Evolutionary conservation across 129 eudicot species (phyloP).

Genomic region (Tagetes erecta): DNA sequence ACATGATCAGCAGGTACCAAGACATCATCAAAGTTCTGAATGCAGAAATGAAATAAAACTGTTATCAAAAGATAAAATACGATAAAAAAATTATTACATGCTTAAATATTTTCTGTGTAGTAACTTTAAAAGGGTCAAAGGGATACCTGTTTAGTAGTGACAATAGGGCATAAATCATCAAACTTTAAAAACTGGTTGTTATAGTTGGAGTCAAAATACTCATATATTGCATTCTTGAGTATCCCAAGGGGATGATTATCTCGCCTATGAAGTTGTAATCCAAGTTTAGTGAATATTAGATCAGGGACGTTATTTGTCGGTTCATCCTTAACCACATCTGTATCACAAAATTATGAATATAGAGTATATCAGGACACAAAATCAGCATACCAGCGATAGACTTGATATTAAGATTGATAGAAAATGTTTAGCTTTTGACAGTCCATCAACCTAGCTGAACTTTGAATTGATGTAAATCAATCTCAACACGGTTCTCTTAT

Average conservation of each 20-base stretch:
- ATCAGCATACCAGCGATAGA: conserved; percentile 4
- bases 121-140: neutral
- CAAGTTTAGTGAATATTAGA: conserved; percentile 80
- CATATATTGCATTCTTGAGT: conserved; percentile 83
- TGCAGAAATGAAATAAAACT: neutral
- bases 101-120: neutral
- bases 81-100: neutral
- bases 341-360: conserved; percentile 19
- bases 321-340: conserved; percentile 90
- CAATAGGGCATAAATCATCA: conserved; percentile 90
- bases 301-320: conserved; percentile 96
- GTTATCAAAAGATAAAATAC: conserved; percentile 10
- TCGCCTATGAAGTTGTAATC: conserved; percentile 94
- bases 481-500: neutral
- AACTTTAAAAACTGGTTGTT: conserved; percentile 75
- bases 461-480: conserved; percentile 9
- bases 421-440: conserved; percentile 17
- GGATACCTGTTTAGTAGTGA: conserved; percentile 72
- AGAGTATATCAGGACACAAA: neutral
- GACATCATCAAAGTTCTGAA: conserved; percentile 98
- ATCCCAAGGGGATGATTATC: conserved; percentile 89
- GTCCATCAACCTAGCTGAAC: conserved; percentile 13
- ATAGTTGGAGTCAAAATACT: conserved; percentile 77
- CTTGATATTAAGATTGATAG: neutral
- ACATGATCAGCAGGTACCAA: conserved; percentile 97